Evolutionary conservation across 805 yeast genomes (phyloP), one percentile per base, ranked within the genome.

Genomic region (Candida golubevii): DNA sequence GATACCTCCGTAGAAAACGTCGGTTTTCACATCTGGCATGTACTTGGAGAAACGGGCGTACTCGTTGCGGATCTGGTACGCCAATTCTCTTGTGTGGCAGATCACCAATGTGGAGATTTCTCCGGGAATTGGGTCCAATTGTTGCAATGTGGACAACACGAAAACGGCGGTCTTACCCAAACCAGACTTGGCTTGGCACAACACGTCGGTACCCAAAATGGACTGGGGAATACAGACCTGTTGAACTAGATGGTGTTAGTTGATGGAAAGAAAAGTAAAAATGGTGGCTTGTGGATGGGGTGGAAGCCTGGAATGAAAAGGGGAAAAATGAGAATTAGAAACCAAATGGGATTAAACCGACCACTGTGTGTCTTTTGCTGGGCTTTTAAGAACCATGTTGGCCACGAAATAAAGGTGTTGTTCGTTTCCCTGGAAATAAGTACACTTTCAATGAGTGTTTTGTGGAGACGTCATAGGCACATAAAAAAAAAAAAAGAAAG

Each of bases 131-230:
- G 99, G 98, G 62, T 93, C 98, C 62, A 91, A 78, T 74, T 91
- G 97, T 72, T 91, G 98, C 64, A 91, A 78, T 50, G 99, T 91
- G 26, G 97, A 87, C 60, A 91, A 78, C 48, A 91, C 98, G 59
- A 91, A 91, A 45, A 91, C 98, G 37, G 99, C 99, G 48, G 99
- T 91, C 70, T 91, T 91, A 83, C 99, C 99, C 57, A 93, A 78
- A 85, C 99, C 99, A 38, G 99, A 93, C 76, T 93, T 91, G 69
- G 99, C 99, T 78, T 91, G 99, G 75, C 99, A 93, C 56, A 91
- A 74, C 47, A 91, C 98, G 65, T 91, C 99, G 50, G 96, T 91
- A 63, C 98, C 99, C 58, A 91, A 85, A 63, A 91, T 88, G 45
- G 97, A 87, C 74, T 93, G 98, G 44, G 99, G 99, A 62, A 91